Conservation (phyloP, 305 asterid genomes). For the Solanum hybrid region DNA sequence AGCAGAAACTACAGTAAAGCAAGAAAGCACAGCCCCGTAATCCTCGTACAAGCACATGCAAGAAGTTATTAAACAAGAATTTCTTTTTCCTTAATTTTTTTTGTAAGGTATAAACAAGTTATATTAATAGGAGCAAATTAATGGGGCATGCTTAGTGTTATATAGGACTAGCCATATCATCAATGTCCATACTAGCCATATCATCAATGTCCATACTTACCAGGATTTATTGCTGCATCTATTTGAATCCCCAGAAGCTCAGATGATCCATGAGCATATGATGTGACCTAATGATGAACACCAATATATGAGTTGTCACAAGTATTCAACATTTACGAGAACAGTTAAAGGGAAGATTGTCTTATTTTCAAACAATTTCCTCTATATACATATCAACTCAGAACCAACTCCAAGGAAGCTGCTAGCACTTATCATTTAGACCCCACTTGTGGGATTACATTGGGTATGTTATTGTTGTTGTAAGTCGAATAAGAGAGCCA, state of each 20-base stretch:
- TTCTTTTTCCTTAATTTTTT: background rate
- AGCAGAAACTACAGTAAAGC: conserved; percentile 13
- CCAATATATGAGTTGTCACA: conserved; percentile 6
- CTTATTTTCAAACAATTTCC: background rate
- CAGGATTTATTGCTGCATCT: conserved; percentile 99
- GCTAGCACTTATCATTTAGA: background rate
- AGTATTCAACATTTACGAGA: background rate
- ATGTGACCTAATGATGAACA: conserved; percentile 67
- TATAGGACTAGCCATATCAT: background rate
- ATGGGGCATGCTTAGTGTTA: background rate
- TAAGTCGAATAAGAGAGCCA: background rate
- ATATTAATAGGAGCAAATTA: background rate
- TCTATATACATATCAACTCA: background rate
- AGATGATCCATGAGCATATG: conserved; percentile 98
- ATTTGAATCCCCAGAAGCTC: conserved; percentile 97
- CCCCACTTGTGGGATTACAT: background rate
- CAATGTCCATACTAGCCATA: background rate
- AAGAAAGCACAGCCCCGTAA: conserved; percentile 5
- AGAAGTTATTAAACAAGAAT: background rate
- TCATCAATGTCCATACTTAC: conserved; percentile 23
- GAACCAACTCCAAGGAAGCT: background rate
- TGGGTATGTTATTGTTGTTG: background rate
- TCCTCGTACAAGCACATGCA: background rate
- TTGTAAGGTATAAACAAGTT: background rate
- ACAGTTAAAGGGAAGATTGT: background rate